Evolutionary conservation across 306 rosid species (phyloP).

Genomic region (Sophora flavescens): DNA sequence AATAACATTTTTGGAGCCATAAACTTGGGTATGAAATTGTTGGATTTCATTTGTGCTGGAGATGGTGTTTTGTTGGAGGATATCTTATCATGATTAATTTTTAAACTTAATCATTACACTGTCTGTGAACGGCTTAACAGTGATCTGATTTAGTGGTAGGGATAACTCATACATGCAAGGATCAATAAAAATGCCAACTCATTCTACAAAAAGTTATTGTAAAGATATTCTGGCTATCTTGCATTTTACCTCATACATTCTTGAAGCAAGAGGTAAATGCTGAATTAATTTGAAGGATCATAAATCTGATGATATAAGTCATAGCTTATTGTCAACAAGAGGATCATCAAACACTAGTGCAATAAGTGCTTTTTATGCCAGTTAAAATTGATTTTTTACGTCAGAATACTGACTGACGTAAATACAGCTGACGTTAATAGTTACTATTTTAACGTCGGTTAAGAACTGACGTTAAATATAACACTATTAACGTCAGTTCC

Average conservation of each 20-base stretch:
- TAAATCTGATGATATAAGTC: slow-evolving; percentile 14
- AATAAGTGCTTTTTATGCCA: too few species aligned
- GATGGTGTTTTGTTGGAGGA: neutral
- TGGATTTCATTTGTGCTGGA: neutral
- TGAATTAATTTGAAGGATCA: slow-evolving; percentile 12
- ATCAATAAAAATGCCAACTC: neutral
- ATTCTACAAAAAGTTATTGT: neutral
- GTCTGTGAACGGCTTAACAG: neutral
- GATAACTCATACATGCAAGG: neutral
- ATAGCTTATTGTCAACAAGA: neutral
- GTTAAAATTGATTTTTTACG: too few species aligned
- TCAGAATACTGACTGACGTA: too few species aligned
- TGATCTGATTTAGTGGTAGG: neutral
- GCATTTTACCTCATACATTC: neutral
- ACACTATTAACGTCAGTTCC: too few species aligned
- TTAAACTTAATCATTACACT: neutral
- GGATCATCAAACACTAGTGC: too few species aligned
- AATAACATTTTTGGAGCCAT: neutral
- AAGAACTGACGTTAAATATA: too few species aligned
- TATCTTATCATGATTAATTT: neutral
- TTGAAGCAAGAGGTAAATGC: neutral
- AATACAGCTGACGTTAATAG: too few species aligned
- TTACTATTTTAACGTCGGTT: too few species aligned
- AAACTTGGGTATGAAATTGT: neutral
- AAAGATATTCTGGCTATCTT: neutral